Evolutionary conservation across 2,329 filamentous ascomycete genomes (phyloP).

Genomic region (Colletotrichum graminicola): DNA sequence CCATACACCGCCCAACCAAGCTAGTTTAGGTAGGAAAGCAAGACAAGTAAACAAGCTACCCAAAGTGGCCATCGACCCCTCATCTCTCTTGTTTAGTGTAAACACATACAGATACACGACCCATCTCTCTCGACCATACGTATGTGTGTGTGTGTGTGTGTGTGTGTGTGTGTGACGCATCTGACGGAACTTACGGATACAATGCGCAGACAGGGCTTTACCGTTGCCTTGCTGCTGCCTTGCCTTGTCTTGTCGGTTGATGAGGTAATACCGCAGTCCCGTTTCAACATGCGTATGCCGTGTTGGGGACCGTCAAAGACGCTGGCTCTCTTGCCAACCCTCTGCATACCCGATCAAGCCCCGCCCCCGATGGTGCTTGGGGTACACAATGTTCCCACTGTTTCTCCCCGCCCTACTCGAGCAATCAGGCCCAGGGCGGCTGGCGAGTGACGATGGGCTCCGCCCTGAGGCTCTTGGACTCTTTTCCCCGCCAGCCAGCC

Average conservation of each 20-base stretch:
- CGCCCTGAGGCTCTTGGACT: constrained; percentile 4
- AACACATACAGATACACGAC: not conserved
- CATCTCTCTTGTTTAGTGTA: not conserved
- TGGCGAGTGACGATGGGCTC: not conserved
- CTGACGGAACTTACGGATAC: constrained; percentile 11
- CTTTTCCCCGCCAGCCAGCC: constrained; percentile 15
- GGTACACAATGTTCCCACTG: constrained; percentile 11
- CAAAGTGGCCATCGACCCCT: constrained; percentile 15
- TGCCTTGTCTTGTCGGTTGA: constrained; percentile 1
- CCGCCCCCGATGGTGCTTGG: constrained; percentile 8
- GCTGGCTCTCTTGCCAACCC: constrained; percentile 3
- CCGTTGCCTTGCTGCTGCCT: not conserved
- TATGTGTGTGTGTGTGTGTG: too few species aligned
- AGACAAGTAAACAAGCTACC: constrained; percentile 37
- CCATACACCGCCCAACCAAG: not conserved
- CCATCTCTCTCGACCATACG: too few species aligned
- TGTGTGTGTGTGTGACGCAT: constrained; percentile 1
- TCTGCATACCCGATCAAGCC: not conserved
- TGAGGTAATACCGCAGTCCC: constrained; percentile 24
- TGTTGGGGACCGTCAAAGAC: not conserved
- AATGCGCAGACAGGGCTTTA: not conserved
- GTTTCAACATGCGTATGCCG: constrained; percentile 26
- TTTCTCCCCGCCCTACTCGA: not conserved
- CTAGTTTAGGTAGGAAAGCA: not conserved
- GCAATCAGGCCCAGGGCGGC: constrained; percentile 8